Evolutionary conservation across 202 grass and related monocot genomes (phyloP).

Genomic region (Setaria viridis): DNA sequence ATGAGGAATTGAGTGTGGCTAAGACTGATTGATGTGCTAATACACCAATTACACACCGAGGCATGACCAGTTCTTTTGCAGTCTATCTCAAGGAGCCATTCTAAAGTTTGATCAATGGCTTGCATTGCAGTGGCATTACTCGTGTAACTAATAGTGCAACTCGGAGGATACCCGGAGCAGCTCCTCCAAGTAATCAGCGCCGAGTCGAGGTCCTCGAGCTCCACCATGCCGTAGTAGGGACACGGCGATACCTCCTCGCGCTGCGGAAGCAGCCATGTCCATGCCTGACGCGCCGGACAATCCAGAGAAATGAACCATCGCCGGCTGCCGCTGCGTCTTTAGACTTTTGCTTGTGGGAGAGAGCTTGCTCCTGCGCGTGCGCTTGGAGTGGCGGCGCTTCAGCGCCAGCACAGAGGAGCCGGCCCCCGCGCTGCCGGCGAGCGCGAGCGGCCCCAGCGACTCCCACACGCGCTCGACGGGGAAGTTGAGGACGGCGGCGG

Average conservation of each 20-base stretch:
- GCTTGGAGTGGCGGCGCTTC: neutral
- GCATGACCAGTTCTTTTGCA: too few species aligned
- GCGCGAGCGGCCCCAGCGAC: neutral
- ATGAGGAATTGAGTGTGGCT: too few species aligned
- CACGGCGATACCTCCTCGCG: neutral
- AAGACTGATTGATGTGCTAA: too few species aligned
- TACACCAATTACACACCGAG: too few species aligned
- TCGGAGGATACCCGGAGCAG: neutral
- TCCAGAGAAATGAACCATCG: fast-evolving
- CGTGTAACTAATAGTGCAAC: neutral
- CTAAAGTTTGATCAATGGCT: neutral
- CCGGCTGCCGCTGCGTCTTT: neutral
- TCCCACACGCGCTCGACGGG: constrained; percentile 41
- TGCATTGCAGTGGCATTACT: neutral
- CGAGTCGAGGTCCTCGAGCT: constrained; percentile 5
- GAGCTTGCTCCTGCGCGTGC: neutral
- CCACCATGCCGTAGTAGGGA: neutral
- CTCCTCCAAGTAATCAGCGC: neutral
- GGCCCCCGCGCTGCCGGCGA: neutral
- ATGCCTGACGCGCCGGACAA: too few species aligned
- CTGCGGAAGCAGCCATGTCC: neutral
- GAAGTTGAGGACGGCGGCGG: constrained; percentile 67
- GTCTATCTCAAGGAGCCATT: neutral
- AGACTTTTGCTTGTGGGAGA: too few species aligned
- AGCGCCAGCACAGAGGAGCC: neutral